Evolutionary conservation across 2,329 filamentous ascomycete genomes (phyloP).

Genomic region (Aureobasidium sp.): DNA sequence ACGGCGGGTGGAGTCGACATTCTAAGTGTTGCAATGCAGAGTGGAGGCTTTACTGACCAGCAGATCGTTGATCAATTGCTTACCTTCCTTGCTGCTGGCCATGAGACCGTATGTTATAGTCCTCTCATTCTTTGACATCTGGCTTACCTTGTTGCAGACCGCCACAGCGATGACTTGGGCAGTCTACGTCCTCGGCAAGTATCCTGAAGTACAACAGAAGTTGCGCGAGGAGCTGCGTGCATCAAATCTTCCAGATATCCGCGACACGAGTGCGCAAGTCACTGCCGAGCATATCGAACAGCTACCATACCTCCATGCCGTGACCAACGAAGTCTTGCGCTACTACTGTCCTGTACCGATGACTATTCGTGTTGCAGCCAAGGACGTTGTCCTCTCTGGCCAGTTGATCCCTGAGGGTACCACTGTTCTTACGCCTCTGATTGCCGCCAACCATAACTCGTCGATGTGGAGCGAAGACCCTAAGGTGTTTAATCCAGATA

Average conservation of each 20-base stretch:
- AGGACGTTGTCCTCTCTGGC: constrained; percentile 22
- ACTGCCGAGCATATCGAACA: constrained; percentile 33
- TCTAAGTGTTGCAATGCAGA: constrained; percentile 44
- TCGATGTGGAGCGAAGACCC: constrained; percentile 37
- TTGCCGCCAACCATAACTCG: constrained; percentile 38
- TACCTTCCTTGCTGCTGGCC: constrained; percentile 52
- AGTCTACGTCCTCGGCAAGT: constrained; percentile 58
- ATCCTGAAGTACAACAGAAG: constrained; percentile 58
- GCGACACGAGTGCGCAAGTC: constrained; percentile 34
- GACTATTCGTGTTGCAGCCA: constrained; percentile 17
- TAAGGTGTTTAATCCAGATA: constrained; percentile 37
- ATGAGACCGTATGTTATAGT: constrained; percentile 52
- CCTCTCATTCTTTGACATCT: too few relatives aligned
- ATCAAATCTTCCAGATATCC: constrained; percentile 35
- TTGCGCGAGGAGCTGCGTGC: constrained; percentile 63
- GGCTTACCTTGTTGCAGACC: constrained; percentile 35
- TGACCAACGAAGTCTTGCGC: constrained; percentile 34
- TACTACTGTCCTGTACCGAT: constrained; percentile 21
- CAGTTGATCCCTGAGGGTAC: constrained; percentile 35
- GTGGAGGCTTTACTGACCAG: constrained; percentile 46
- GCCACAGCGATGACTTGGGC: constrained; percentile 71
- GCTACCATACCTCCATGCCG: constrained; percentile 40
- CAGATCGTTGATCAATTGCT: constrained; percentile 50
- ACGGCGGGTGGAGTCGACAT: constrained; percentile 30
- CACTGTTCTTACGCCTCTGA: constrained; percentile 32